Evolutionary conservation across 208 protist species (phyloP), one percentile per base, ranked within the genome.

Genomic region (Crithidia thermophila): DNA sequence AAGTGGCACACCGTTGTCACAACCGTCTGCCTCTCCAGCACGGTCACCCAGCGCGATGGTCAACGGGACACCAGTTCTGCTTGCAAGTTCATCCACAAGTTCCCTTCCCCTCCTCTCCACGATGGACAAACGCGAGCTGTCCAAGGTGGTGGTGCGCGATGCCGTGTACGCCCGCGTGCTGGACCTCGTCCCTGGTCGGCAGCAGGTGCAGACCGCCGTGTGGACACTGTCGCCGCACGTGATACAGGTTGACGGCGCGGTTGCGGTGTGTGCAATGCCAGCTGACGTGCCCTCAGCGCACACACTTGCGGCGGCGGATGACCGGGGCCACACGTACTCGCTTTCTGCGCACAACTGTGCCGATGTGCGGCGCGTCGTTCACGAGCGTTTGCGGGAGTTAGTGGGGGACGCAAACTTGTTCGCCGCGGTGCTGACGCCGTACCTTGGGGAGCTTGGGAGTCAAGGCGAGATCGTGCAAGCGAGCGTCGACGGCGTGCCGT

Each of bases 61-160:
- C n/a, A n/a, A n/a, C n/a, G n/a, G n/a, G n/a, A n/a, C n/a, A n/a
- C n/a, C n/a, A n/a, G n/a, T n/a, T n/a, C n/a, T n/a, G n/a, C n/a
- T n/a, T n/a, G n/a, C n/a, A n/a, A n/a, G n/a, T n/a, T n/a, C n/a
- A n/a, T n/a, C n/a, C n/a, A n/a, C n/a, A n/a, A n/a, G n/a, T 1
- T 28, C 9, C 18, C 0, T 23, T 3, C 58, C 67, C 7, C 65
- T 68, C n/a, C 63, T 85, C 9, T 77, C 75, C 16, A 85, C 80
- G n/a, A 51, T 82, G 57, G 80, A 85, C 51, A 73, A 60, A 58
- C 79, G 79, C 1, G 79, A 85, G 75, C 49, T 85, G 21, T 85
- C 79, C 25, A 85, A 85, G 65, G 67, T 85, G 31, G 57, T 85
- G 1, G 39, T 81, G 43, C 79, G 79, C 33, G 79, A 85, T 46